Base-by-base conservation (phyloP, 1,284 basidiomycete species). In the Tausonia pullulans region DNA sequence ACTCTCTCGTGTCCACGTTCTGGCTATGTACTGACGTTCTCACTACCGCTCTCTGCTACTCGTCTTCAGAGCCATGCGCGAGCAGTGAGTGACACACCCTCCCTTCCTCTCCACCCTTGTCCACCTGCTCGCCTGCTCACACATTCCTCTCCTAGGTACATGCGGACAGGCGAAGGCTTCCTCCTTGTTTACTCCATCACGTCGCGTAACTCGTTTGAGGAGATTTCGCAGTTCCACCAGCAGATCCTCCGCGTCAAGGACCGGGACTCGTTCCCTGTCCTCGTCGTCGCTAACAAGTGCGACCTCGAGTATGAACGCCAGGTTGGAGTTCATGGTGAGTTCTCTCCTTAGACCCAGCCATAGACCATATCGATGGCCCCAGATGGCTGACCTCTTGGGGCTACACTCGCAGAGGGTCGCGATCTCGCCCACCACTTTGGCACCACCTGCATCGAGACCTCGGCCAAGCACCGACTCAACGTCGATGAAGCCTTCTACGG, bases 401-500 rank as follows among this genome's bases (percentile, higher is more conserved):
- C 39, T 53, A 53, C 40, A 58, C 53, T 41, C 62, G 63, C 75
- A 95, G 95, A 98, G 90, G 96, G 96, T 9, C 90, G 91, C 66
- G 93, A 96, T 72, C 83, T 98, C 66, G 95, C 96, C 2, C 94
- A 92, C 76, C 90, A 94, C 75, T 96, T 98, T 75, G 88, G 87
- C 60, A 97, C 94, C 80, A 90, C 88, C 72, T 98, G 96, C 78
- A 94, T 98, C 70, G 96, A 98, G 79, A 98, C 96, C 2, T 98
- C 95, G 39, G 96, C 96, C 62, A 99, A 99, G 80, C 90, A 96
- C 74, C 83, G 96, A 59, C 90, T 97, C 78, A 98, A 98, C 73
- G 96, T 99, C 62, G 96, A 99, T 73, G 95, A 98, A 78, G 92
- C 94, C n/a, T 99, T 98, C 80, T 87, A 84, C 74, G 88, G 90